Evolutionary conservation across 148 eudicot genomes (phyloP).

Genomic region (Salicornia ramosissima): DNA sequence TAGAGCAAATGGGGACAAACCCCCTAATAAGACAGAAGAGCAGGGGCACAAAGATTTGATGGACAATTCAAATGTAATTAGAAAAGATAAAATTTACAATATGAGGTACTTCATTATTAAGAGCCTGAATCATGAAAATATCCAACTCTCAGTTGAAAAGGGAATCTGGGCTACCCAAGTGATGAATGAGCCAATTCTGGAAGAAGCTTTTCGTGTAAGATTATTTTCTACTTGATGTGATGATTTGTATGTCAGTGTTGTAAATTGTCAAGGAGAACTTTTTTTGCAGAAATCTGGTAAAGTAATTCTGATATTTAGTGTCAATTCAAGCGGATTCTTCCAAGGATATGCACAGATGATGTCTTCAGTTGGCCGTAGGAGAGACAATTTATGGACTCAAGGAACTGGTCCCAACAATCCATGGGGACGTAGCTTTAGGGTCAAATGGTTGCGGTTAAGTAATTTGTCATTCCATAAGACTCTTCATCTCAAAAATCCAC

Average conservation of each 20-base stretch:
- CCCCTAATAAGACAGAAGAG: conserved; percentile 34
- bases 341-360: conserved; percentile 93
- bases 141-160: conserved; percentile 61
- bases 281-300: conserved; percentile 68
- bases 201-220: conserved; percentile 84
- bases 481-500: conserved; percentile 78
- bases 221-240: conserved; percentile 16
- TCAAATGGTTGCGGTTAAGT: conserved; percentile 68
- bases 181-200: conserved; percentile 78
- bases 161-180: conserved; percentile 94
- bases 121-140: conserved; percentile 79
- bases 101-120: conserved; percentile 79
- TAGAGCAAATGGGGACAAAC: conserved; percentile 36
- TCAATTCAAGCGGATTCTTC: conserved; percentile 87
- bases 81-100: conserved; percentile 30
- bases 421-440: conserved; percentile 80
- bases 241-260: conserved; percentile 2
- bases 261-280: conserved; percentile 24
- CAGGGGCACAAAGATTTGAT: conserved; percentile 30
- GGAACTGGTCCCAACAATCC: conserved; percentile 61
- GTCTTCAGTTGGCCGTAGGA: conserved; percentile 72
- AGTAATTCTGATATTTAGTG: conserved; percentile 80
- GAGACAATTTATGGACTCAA: conserved; percentile 77
- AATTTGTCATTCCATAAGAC: conserved; percentile 76
- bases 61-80: conserved; percentile 29